Evolutionary conservation across 805 yeast species (phyloP), one percentile per base, ranked within the genome.

Genomic region (Schizosaccharomyces cryophilus): DNA sequence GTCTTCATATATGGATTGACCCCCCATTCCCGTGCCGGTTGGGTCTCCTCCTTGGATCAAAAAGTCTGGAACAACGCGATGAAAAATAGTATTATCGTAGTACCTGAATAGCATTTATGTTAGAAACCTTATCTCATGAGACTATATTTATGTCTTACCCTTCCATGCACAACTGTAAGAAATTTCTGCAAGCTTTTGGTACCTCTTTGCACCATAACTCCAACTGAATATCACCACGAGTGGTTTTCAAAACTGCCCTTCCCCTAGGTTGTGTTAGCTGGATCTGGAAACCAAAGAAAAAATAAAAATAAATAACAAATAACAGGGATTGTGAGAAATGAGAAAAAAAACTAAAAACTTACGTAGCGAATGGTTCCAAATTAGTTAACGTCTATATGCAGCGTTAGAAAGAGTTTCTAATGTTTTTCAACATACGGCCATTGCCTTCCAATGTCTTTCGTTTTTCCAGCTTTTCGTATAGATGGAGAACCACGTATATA

Each of bases 191-290:
- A 1, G 80, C 74, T 0, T 64, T 63, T 0, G 88, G 87, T 2
- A 77, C 69, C 67, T 85, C 87, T 65, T 79, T 79, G 17, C 87
- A 85, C 82, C 84, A 84, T 5, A 84, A 68, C 62, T 81, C 88
- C 1, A 84, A 69, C 35, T 75, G 79, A 0, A 84, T 69, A 2
- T 73, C 69, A 21, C 60, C 60, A 17, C 60, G 60, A 19, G 60
- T 56, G 9, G 60, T 56, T 56, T 56, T 40, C 1, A 56, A 42
- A 26, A 56, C 45, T 5, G 35, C 51, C 9, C 45, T 5, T 17
- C 47, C 60, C 11, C 58, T 47, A 51, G 19, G 2, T 51, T 21
- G 3, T 24, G 26, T 21, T 29, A 29, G 26, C 21, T 4, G 4
- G 4, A 4, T 4, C 47, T 4, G 47, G 9, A 42, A 4, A 4